Conservation (phyloP, 2,329 filamentous ascomycete genomes). For the Fusarium sp. region DNA sequence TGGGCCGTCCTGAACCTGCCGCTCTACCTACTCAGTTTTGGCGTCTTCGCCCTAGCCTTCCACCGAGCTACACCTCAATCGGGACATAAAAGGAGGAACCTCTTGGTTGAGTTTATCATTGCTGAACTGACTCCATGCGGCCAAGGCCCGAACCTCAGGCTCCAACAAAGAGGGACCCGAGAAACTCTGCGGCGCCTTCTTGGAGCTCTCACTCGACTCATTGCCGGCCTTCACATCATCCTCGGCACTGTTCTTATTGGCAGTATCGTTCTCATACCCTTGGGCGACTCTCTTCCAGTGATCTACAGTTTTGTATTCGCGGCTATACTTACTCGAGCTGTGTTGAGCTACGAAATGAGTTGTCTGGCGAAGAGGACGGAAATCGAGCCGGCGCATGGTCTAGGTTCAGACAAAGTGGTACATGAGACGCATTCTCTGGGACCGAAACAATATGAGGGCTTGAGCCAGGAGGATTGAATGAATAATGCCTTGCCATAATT, state of each 20-base stretch:
- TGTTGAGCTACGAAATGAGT: slow-evolving; percentile 16
- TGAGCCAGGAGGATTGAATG: background rate
- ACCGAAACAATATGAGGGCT: slow-evolving; percentile 6
- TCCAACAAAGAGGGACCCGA: slow-evolving; percentile 1
- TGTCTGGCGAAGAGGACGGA: slow-evolving; percentile 14
- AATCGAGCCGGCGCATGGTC: background rate
- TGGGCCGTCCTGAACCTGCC: slow-evolving; percentile 23
- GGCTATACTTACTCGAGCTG: slow-evolving; percentile 14
- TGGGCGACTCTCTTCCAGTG: slow-evolving; percentile 22
- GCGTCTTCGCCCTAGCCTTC: slow-evolving; percentile 20
- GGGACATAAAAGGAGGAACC: background rate
- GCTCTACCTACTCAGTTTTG: slow-evolving; percentile 21
- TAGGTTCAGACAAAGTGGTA: background rate
- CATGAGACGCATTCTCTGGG: slow-evolving; percentile 7
- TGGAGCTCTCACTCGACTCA: background rate
- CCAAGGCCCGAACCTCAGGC: slow-evolving; percentile 3
- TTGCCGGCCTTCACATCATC: slow-evolving; percentile 23
- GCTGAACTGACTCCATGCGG: slow-evolving; percentile 22
- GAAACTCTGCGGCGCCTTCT: slow-evolving; percentile 1
- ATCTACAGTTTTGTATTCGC: slow-evolving; percentile 27
- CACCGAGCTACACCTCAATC: background rate
- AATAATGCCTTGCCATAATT: background rate
- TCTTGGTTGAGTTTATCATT: background rate
- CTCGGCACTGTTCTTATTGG: slow-evolving; percentile 21
- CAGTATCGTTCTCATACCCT: slow-evolving; percentile 19